Conservation (phyloP, 1,284 basidiomycete species). For the Heterobasidion annosum region DNA sequence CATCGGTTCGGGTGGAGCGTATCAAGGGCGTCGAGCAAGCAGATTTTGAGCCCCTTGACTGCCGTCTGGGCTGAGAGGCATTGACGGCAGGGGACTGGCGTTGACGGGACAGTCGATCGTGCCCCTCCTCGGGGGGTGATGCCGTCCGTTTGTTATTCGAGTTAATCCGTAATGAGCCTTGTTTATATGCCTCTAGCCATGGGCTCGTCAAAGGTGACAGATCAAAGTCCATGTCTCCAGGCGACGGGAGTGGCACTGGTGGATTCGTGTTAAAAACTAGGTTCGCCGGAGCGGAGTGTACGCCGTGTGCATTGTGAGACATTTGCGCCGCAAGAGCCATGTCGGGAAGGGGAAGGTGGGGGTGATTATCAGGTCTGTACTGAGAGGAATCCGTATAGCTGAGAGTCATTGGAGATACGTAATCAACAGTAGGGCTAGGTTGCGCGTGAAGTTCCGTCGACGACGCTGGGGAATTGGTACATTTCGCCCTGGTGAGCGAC, state of each 20-base stretch:
- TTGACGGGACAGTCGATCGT: slow-evolving; percentile 37
- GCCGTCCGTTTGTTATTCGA: slow-evolving; percentile 19
- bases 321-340: slow-evolving; percentile 18
- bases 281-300: slow-evolving; percentile 53
- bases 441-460: slow-evolving; percentile 61
- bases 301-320: slow-evolving; percentile 9
- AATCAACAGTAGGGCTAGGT: slow-evolving; percentile 38
- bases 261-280: slow-evolving; percentile 43
- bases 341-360: slow-evolving; percentile 16
- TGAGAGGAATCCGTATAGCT: slow-evolving; percentile 26
- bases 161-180: slow-evolving; percentile 10
- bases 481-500: background rate
- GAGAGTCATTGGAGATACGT: slow-evolving; percentile 47
- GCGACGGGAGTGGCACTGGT: slow-evolving; percentile 26
- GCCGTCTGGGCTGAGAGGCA: slow-evolving; percentile 5
- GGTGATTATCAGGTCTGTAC: slow-evolving; percentile 11
- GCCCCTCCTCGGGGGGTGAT: slow-evolving; percentile 25
- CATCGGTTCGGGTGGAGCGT: slow-evolving; percentile 24
- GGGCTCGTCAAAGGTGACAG: slow-evolving; percentile 71
- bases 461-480: slow-evolving; percentile 1
- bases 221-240: slow-evolving; percentile 55
- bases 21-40: slow-evolving; percentile 58
- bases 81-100: slow-evolving; percentile 23
- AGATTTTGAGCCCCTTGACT: slow-evolving; percentile 40
- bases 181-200: slow-evolving; percentile 50